These are phyloP conservation scores for Sarocladium strictum DNA, from an alignment of 2,329 filamentous ascomycete species.

Conservation along the genomic window DNA sequence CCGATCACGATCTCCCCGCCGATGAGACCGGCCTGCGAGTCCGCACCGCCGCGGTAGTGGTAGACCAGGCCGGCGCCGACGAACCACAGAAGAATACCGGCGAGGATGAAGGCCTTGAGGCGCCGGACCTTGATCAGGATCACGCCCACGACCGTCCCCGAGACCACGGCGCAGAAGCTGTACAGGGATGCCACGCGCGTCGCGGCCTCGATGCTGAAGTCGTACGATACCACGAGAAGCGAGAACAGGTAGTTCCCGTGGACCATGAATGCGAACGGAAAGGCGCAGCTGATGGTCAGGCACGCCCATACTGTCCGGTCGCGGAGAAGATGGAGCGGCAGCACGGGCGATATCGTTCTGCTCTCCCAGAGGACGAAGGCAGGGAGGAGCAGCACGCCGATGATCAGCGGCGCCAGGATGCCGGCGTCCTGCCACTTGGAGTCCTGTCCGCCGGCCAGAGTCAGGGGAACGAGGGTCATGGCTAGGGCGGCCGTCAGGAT, in stretches of 20 bases:
- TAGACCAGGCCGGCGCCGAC: slow-evolving; percentile 51
- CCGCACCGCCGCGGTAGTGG: slow-evolving; percentile 41
- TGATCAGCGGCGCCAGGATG: slow-evolving; percentile 43
- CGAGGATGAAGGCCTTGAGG: slow-evolving; percentile 49
- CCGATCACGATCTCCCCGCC: slow-evolving; percentile 51
- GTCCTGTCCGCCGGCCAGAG: slow-evolving; percentile 43
- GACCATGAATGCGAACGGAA: slow-evolving; percentile 49
- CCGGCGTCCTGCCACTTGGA: slow-evolving; percentile 44
- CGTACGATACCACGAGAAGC: slow-evolving; percentile 51
- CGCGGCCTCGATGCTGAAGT: slow-evolving; percentile 47
- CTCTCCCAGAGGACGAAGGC: slow-evolving; percentile 49
- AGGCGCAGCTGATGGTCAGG: slow-evolving; percentile 44
- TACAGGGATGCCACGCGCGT: slow-evolving; percentile 53
- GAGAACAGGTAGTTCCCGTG: slow-evolving; percentile 57
- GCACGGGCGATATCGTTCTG: slow-evolving; percentile 40
- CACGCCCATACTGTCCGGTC: slow-evolving; percentile 58
- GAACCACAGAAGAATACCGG: slow-evolving; percentile 45
- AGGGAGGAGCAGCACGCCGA: slow-evolving; percentile 44
- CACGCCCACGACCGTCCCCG: slow-evolving; percentile 44
- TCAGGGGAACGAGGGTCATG: slow-evolving; percentile 44
- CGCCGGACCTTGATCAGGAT: slow-evolving; percentile 45
- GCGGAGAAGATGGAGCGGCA: slow-evolving; percentile 51
- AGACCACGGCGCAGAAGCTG: slow-evolving; percentile 46
- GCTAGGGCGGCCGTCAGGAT: slow-evolving; percentile 39
- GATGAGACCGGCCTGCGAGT: slow-evolving; percentile 44